These are phyloP conservation scores for Magnolia kwangsiensis DNA, from an alignment of 164 flowering plant species.

Conservation along the genomic window DNA sequence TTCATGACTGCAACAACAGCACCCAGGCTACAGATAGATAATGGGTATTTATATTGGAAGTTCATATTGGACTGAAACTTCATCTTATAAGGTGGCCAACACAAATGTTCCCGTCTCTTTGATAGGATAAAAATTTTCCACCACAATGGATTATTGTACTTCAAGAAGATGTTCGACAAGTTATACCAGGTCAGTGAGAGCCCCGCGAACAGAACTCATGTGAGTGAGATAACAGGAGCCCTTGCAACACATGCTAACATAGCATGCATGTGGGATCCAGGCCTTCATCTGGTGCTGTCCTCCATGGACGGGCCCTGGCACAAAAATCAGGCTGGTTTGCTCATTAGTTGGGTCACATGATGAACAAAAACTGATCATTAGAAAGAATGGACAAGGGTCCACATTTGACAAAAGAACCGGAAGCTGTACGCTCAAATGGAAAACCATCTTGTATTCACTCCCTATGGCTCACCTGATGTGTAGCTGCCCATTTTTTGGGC, in stretches of 20 bases:
- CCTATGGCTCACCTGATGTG: background rate
- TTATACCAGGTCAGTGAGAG: conserved; percentile 71
- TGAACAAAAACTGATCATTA: background rate
- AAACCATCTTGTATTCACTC: background rate
- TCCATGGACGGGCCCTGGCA: background rate
- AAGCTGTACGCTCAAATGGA: background rate
- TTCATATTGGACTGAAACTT: background rate
- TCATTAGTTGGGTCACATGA: background rate
- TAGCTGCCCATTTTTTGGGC: background rate
- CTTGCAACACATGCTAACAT: background rate
- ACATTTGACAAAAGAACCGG: background rate
- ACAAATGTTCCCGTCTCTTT: background rate
- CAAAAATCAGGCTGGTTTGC: background rate
- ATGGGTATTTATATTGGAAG: conserved; percentile 56
- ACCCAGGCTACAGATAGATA: conserved; percentile 94
- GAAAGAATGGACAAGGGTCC: background rate
- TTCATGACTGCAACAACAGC: conserved; percentile 99
- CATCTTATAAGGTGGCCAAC: background rate
- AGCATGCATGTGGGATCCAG: background rate
- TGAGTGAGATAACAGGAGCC: background rate
- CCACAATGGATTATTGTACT: conserved; percentile 73
- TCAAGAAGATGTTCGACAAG: conserved; percentile 84
- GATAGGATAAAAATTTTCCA: conserved; percentile 87
- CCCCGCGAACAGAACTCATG: background rate
- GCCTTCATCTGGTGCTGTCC: background rate